Evolutionary conservation across 2,329 filamentous ascomycete species (phyloP).

Genomic region (Canariomyces notabilis): DNA sequence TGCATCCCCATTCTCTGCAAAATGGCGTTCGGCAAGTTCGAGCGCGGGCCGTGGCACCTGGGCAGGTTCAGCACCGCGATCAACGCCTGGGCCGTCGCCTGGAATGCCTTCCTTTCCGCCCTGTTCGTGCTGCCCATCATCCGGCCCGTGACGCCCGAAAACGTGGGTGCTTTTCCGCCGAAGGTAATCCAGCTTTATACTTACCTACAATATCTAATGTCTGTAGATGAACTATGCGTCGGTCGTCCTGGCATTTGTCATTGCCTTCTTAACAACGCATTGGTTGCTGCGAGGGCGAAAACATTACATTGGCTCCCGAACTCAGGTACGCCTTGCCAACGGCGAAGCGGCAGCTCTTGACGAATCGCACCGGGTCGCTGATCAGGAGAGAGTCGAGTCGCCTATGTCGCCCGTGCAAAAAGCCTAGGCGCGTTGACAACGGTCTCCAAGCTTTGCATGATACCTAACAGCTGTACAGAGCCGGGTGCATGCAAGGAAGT

Average conservation of each 20-base stretch:
- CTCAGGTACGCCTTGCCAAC: constrained; percentile 26
- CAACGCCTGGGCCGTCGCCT: constrained; percentile 45
- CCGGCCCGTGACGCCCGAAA: constrained; percentile 41
- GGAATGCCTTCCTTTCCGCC: constrained; percentile 49
- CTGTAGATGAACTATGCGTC: constrained; percentile 51
- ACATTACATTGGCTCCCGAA: constrained; percentile 45
- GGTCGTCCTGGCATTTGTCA: constrained; percentile 43
- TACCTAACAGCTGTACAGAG: too few relatives aligned
- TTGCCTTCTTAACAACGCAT: constrained; percentile 38
- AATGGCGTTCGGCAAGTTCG: constrained; percentile 42
- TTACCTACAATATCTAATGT: too few relatives aligned
- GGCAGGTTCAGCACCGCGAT: constrained; percentile 37
- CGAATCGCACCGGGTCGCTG: not conserved
- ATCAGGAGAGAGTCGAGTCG: too few relatives aligned
- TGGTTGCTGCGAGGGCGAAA: constrained; percentile 42
- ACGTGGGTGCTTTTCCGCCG: constrained; percentile 29
- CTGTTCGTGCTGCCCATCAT: constrained; percentile 50
- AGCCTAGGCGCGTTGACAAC: too few relatives aligned
- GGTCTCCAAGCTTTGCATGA: too few relatives aligned
- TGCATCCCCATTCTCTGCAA: constrained; percentile 53
- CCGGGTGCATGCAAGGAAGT: too few relatives aligned
- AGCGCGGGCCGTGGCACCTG: constrained; percentile 49
- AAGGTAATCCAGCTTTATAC: too few relatives aligned
- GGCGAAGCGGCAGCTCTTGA: constrained; percentile 8
- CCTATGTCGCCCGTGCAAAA: too few relatives aligned